phyloP scores from a whole-genome alignment of 2,329 filamentous ascomycete genomes.

The Cordyceps fumosorosea region DNA sequence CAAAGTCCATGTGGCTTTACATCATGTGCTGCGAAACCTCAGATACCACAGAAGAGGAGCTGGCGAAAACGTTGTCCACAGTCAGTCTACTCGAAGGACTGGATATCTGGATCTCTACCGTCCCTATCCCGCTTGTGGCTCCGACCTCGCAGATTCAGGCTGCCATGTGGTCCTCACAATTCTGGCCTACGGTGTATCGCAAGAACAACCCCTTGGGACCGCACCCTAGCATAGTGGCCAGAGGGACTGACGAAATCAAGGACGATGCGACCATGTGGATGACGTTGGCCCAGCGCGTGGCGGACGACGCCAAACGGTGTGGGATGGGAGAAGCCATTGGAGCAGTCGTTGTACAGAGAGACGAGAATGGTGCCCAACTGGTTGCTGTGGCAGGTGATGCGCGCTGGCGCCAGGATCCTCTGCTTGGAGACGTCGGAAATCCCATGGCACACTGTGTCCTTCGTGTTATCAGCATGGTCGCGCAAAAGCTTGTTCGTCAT shows the following conservation, averaged over 20 bases:
- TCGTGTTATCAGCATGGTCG: constrained; percentile 77
- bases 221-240: constrained; percentile 67
- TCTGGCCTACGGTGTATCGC: constrained; percentile 81
- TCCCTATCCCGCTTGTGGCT: constrained; percentile 64
- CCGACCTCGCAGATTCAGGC: constrained; percentile 73
- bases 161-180: constrained; percentile 64
- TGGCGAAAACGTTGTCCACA: constrained; percentile 40
- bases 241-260: constrained; percentile 62
- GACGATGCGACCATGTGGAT: constrained; percentile 60
- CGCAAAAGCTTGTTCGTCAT: constrained; percentile 55
- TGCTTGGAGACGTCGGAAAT: constrained; percentile 51
- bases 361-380: constrained; percentile 44
- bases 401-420: constrained; percentile 54
- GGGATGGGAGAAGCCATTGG: constrained; percentile 65
- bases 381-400: constrained; percentile 73
- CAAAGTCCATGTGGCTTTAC: constrained; percentile 55
- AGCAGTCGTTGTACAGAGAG: constrained; percentile 66
- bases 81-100: constrained; percentile 43
- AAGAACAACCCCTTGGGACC: constrained; percentile 84
- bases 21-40: constrained; percentile 48
- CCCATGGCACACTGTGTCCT: constrained; percentile 73
- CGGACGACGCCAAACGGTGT: constrained; percentile 47
- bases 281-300: constrained; percentile 59
- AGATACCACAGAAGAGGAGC: constrained; percentile 46
- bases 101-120: constrained; percentile 51